Evolutionary conservation across 805 yeast species (phyloP).

Genomic region (Diddensiella caesifluorescens): DNA sequence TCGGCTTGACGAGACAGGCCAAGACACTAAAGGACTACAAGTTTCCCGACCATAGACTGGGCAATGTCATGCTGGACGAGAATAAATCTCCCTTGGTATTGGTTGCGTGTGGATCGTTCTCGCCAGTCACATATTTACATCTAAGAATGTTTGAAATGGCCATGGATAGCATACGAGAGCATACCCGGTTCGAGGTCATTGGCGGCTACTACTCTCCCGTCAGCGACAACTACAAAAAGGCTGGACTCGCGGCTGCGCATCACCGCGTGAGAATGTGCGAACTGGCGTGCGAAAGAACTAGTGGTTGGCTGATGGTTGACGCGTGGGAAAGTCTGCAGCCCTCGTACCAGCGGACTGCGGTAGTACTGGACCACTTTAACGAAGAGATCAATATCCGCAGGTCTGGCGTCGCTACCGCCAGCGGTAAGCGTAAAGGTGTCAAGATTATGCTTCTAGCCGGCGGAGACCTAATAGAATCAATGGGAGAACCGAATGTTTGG

Average conservation of each 20-base stretch:
- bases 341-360: slow-evolving; percentile 86
- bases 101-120: slow-evolving; percentile 96
- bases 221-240: slow-evolving; percentile 80
- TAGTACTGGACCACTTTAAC: slow-evolving; percentile 93
- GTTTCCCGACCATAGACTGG: slow-evolving; percentile 85
- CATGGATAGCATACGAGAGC: slow-evolving; percentile 83
- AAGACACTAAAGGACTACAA: slow-evolving; percentile 57
- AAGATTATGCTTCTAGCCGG: slow-evolving; percentile 96
- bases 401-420: slow-evolving; percentile 63
- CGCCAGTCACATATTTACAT: slow-evolving; percentile 92
- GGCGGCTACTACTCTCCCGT: slow-evolving; percentile 98
- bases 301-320: slow-evolving; percentile 98
- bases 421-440: slow-evolving; percentile 59
- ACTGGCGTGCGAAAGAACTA: slow-evolving; percentile 92
- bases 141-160: slow-evolving; percentile 99
- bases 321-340: slow-evolving; percentile 98
- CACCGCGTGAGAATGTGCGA: slow-evolving; percentile 98
- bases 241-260: slow-evolving; percentile 81
- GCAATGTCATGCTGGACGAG: slow-evolving; percentile 61
- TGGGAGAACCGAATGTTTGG: slow-evolving; percentile 99
- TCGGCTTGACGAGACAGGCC: slow-evolving; percentile 87
- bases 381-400: slow-evolving; percentile 88
- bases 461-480: slow-evolving; percentile 93
- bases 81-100: slow-evolving; percentile 84
- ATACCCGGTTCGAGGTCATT: slow-evolving; percentile 87